phyloP scores from a whole-genome alignment of 2,329 filamentous ascomycete species.

The Fusarium sp. region DNA sequence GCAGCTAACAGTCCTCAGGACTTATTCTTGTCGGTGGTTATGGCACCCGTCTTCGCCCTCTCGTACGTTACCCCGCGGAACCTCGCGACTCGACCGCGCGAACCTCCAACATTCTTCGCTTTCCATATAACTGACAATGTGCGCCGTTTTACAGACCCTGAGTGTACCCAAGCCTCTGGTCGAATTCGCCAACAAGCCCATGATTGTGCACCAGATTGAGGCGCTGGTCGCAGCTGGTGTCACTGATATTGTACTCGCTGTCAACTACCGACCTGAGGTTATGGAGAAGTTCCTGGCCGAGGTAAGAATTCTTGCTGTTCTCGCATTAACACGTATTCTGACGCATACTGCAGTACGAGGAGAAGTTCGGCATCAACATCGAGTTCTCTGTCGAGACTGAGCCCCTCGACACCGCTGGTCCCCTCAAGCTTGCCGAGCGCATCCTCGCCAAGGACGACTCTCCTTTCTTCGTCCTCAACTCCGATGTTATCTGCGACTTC shows the following conservation, averaged over 20 bases:
- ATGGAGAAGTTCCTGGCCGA: conserved; percentile 95
- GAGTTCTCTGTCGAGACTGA: conserved; percentile 97
- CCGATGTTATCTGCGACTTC: conserved; percentile 97
- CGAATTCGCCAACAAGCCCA: conserved; percentile 98
- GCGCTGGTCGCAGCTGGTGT: conserved; percentile 93
- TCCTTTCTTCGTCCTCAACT: conserved; percentile 98
- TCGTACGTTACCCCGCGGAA: conserved; percentile 70
- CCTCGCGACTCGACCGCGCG: conserved; percentile 27
- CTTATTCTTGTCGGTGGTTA: conserved; percentile 99
- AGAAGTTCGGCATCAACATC: conserved; percentile 93
- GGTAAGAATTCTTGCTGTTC: conserved; percentile 61
- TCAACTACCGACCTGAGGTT: conserved; percentile 98
- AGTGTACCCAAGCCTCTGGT: conserved; percentile 97
- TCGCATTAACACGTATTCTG: conserved; percentile 13
- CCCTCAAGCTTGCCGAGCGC: conserved; percentile 93
- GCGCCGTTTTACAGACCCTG: conserved; percentile 74
- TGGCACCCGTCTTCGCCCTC: conserved; percentile 95
- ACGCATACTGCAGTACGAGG: conserved; percentile 75
- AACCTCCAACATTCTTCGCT: conserved; percentile 4
- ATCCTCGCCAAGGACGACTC: conserved; percentile 92
- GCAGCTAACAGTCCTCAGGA: conserved; percentile 65
- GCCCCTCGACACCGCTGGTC: conserved; percentile 93
- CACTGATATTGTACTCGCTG: conserved; percentile 96
- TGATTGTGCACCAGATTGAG: conserved; percentile 99
- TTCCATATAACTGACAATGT: conserved; percentile 40